These are phyloP conservation scores for Mycena polygramma DNA, from an alignment of 768 basidiomycete genomes.

Conservation along the genomic window DNA sequence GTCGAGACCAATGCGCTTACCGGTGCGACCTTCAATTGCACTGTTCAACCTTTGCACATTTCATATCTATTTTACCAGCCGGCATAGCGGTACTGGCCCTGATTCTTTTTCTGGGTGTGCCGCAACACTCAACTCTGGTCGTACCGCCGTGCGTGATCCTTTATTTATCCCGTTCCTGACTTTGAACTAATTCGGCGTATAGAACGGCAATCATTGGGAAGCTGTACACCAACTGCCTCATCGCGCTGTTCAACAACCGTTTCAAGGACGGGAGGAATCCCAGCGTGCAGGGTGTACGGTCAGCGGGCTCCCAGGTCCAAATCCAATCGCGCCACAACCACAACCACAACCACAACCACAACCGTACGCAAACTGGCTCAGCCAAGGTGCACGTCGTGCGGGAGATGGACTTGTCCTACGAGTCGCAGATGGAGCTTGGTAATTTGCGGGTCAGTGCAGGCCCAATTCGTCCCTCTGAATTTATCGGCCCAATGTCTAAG, in stretches of 20 bases:
- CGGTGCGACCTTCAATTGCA: neutral
- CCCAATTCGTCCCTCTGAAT: too few relatives aligned
- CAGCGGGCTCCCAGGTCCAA: neutral
- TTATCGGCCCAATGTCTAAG: too few relatives aligned
- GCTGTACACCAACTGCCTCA: conserved; percentile 34
- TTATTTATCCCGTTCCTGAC: neutral
- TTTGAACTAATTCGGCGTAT: neutral
- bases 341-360: neutral
- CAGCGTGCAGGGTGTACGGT: neutral
- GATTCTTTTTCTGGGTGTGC: conserved; percentile 23
- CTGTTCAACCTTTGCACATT: neutral
- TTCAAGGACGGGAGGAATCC: neutral
- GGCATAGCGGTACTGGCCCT: conserved; percentile 32
- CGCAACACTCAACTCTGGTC: conserved; percentile 28
- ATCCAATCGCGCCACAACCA: neutral
- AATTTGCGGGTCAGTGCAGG: conserved; percentile 1
- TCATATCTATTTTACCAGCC: conserved; percentile 12
- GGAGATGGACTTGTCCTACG: conserved; percentile 18
- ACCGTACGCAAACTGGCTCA: neutral
- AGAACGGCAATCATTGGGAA: conserved; percentile 36
- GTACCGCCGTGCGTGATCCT: conserved; percentile 23
- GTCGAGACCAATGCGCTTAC: conserved; percentile 38
- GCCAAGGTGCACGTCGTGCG: conserved; percentile 26
- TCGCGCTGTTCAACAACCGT: conserved; percentile 34
- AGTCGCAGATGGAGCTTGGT: conserved; percentile 2